Conservation (phyloP, 208 protist species). For the Endotrypanum monterogeii region DNA sequence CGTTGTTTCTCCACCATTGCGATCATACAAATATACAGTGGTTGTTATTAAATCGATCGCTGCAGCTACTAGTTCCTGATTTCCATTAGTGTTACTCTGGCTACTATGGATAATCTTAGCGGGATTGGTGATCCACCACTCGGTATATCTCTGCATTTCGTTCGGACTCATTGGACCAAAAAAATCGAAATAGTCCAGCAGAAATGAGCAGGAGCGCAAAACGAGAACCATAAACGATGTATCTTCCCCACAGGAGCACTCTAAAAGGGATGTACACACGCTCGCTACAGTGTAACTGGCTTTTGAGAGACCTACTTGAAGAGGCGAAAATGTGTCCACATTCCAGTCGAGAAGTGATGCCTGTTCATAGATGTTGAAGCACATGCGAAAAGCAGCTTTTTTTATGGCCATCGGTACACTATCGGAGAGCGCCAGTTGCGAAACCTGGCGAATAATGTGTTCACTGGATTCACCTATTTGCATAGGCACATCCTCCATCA, state of each 20-base stretch:
- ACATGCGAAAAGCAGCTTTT: conserved; percentile 88
- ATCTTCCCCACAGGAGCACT: conserved; percentile 55
- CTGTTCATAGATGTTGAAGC: conserved; percentile 85
- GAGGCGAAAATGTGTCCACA: conserved; percentile 69
- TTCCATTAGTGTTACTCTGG: conserved; percentile 29
- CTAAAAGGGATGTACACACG: conserved; percentile 72
- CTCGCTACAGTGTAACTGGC: conserved; percentile 57
- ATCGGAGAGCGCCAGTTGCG: conserved; percentile 39
- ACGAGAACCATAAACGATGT: conserved; percentile 57
- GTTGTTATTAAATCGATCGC: conserved; percentile 70
- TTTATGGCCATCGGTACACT: conserved; percentile 37
- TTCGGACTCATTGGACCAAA: conserved; percentile 40
- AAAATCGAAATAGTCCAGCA: conserved; percentile 89
- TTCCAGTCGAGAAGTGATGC: conserved; percentile 85
- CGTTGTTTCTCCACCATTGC: conserved; percentile 56
- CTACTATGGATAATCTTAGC: conserved; percentile 45
- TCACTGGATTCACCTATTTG: conserved; percentile 72
- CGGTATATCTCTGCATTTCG: conserved; percentile 36
- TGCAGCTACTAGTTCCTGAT: conserved; percentile 55
- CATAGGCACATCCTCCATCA: conserved; percentile 88
- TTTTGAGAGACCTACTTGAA: conserved; percentile 71
- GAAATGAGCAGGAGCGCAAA: conserved; percentile 65
- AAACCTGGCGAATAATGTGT: conserved; percentile 66
- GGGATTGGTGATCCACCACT: conserved; percentile 58
- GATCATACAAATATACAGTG: conserved; percentile 61